Conservation (phyloP, 768 basidiomycete genomes). For the Termitomyces sp. region DNA sequence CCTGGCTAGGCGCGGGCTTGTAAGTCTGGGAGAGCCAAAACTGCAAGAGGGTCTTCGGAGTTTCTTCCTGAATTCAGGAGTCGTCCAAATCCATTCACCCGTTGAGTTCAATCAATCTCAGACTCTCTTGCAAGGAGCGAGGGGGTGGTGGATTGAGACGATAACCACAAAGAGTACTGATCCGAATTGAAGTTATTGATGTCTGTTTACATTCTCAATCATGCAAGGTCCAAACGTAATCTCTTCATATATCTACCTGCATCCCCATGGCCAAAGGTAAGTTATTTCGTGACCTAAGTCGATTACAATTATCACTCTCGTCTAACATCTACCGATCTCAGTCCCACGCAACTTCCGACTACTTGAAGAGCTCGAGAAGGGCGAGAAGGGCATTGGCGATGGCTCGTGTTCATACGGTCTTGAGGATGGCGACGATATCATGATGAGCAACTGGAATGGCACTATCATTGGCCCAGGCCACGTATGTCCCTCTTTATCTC, state of each 20-base stretch:
- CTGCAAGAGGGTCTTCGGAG: no score
- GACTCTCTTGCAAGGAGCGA: no score
- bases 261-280: constrained; percentile 51
- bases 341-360: constrained; percentile 97
- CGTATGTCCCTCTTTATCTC: constrained; percentile 44
- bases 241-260: neutral
- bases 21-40: no score
- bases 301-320: neutral
- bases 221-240: neutral
- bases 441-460: constrained; percentile 98
- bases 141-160: no score
- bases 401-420: constrained; percentile 97
- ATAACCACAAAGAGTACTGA: no score
- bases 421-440: constrained; percentile 92
- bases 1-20: no score
- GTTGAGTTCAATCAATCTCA: no score
- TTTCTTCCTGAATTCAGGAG: no score
- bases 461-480: constrained; percentile 99
- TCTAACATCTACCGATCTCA: constrained; percentile 24
- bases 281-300: neutral
- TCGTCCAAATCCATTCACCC: no score
- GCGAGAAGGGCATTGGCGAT: constrained; percentile 99
- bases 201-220: neutral
- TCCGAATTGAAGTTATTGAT: neutral
- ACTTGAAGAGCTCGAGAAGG: constrained; percentile 98